Conservation (phyloP, 345 rosid species). For the Cardamine chenopodiifolia region DNA sequence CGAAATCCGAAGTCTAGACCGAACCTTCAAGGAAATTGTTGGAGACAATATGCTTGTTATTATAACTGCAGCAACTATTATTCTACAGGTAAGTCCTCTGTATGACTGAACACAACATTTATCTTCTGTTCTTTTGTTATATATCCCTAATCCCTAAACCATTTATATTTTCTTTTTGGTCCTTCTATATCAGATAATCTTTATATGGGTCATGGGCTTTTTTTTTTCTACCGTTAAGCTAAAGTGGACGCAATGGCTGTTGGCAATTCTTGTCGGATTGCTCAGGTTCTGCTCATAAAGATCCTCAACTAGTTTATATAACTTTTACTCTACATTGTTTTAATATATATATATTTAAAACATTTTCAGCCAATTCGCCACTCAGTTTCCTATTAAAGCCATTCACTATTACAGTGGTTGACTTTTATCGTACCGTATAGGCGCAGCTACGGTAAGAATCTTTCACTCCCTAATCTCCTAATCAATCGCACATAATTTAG, state of each 20-base stretch:
- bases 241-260: conserved; percentile 61
- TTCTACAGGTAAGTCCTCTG: conserved; percentile 58
- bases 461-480: background rate
- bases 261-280: conserved; percentile 48
- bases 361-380: conserved; percentile 7
- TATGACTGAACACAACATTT: background rate
- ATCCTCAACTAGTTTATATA: background rate
- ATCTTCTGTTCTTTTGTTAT: background rate
- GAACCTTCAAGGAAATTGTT: conserved; percentile 60
- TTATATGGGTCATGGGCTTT: conserved; percentile 58
- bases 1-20: conserved; percentile 72
- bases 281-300: conserved; percentile 52
- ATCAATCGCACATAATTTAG: too few species aligned
- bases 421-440: background rate
- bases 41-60: conserved; percentile 65
- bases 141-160: background rate
- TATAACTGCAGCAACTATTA: conserved; percentile 52
- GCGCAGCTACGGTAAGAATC: background rate
- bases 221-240: conserved; percentile 57
- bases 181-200: conserved; percentile 49
- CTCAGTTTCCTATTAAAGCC: background rate
- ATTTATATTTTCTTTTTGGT: background rate
- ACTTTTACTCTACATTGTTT: background rate
- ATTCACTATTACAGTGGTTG: background rate
- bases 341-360: background rate